Evolutionary conservation across 331 rosid genomes (phyloP), one percentile per base, ranked within the genome.

Genomic region (Cydonia oblonga): DNA sequence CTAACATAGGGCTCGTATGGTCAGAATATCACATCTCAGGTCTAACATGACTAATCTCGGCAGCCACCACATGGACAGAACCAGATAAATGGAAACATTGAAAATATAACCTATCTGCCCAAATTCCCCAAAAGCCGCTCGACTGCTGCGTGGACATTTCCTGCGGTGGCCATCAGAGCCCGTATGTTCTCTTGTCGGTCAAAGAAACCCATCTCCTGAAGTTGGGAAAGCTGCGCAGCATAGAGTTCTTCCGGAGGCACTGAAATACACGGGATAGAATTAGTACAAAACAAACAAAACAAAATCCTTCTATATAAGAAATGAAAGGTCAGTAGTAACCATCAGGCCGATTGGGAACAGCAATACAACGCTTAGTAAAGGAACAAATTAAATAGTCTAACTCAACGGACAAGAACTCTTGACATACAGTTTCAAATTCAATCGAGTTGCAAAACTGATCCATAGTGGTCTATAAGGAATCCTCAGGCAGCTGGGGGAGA

Each of bases 161-260:
- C 96, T 7, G 96, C 81, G 1, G 96, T 88, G 62, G 96, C 93
- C 52, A 83, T 75, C 79, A 90, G 84, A 28, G 96, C 96, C 83
- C 82, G 80, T 70, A 90, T 86, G 75, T 90, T 90, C 81, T 90
- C 96, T 79, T 90, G 96, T 0, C 85, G 84, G 74, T 90, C 93
- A 30, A 90, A 86, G 85, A 90, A 90, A 16, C 96, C 96, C 96
- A 90, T 90, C 79, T 90, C 96, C 80, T 86, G 96, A 74, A 90
- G 96, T 81, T 90, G 96, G 5, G 91, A 71, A 54, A 90, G 90
- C 71, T 90, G 96, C 22, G 90, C 76, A 9, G 93, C 92, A 76
- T 90, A 90, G 69, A 88, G 79, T 80, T 88, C 91, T 80, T 88
- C 96, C 4, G 92, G 96, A 4, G 93, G 91, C 75, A 83, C 96